Percentiles rank a stretch among this genome's conserved stretches.
Evolutionary conservation across 306 rosid species (phyloP).

Genomic region (Casuarina glauca): DNA sequence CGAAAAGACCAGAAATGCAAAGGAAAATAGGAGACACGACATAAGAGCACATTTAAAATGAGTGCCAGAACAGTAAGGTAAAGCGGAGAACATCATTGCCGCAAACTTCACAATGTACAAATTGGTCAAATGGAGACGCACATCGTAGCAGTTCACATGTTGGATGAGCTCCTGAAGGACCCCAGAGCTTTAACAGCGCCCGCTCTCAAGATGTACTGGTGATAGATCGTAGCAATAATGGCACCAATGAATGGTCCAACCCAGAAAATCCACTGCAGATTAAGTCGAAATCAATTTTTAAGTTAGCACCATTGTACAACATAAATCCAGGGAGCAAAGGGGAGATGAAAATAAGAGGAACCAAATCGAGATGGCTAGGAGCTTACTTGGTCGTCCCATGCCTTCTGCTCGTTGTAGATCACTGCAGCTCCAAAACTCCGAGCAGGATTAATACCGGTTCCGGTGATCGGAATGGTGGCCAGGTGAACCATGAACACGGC

Average conservation of each 20-base stretch:
- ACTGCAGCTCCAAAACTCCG: constrained; percentile 51
- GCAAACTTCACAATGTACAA: not conserved
- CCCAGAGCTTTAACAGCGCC: constrained; percentile 44
- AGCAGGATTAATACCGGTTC: constrained; percentile 55
- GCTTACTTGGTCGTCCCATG: constrained; percentile 44
- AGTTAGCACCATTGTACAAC: not conserved
- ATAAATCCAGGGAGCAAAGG: not conserved
- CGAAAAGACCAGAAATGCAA: not conserved
- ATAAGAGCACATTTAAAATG: constrained; percentile 27
- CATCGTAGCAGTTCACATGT: not conserved
- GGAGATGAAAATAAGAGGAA: not conserved
- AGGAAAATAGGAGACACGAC: not conserved
- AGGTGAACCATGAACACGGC: constrained; percentile 54
- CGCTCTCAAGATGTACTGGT: constrained; percentile 44
- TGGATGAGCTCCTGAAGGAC: constrained; percentile 40
- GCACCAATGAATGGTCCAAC: constrained; percentile 49
- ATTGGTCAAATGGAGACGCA: not conserved
- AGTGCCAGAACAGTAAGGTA: not conserved
- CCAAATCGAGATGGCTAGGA: not conserved
- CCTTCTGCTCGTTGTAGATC: constrained; percentile 28
- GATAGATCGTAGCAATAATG: constrained; percentile 47
- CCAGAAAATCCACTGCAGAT: constrained; percentile 44
- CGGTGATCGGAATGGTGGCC: constrained; percentile 52
- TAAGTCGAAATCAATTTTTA: not conserved
- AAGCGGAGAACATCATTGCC: not conserved